Evolutionary conservation across 2,329 filamentous ascomycete species (phyloP), one percentile per base, ranked within the genome.

Genomic region (Emydomyces testavorans): DNA sequence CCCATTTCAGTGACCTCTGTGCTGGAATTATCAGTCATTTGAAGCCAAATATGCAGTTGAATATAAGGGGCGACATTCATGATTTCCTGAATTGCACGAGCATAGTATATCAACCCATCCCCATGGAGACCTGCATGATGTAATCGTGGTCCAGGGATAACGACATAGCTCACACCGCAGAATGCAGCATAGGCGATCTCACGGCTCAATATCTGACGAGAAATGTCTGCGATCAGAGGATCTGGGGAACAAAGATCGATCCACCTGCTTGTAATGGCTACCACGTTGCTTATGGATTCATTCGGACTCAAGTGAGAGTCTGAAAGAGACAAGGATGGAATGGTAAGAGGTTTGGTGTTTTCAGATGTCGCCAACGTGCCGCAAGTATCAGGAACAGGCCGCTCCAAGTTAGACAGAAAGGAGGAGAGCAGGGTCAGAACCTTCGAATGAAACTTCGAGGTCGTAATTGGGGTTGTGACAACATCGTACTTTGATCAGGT

Each of bases 101-200:
- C 85, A 71, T 88, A 98, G 58, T 88, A 85, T 0, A 82, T 68
- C 59, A 73, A 76, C 13, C 74, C 72, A 46, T 71, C 66, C 1
- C 66, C 65, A 52, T 68, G 60, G 41, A 64, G 55, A 35, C 72
- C 73, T 49, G 75, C 73, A 49, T 78, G 73, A 54, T 82, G 77
- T 11, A 78, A 68, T 54, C 77, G 76, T 2, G 92, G 92, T 0
- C 88, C 88, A 1, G 83, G 80, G 24, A 98, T 73, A 43, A 96
- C 71, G 50, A 96, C 74, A 65, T 84, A 93, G 48, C 81, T 80
- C 40, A 92, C 77, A 29, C 93, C 93, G 60, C 88, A 95, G 67
- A 96, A 98, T 53, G 87, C 89, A 54, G 93, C 92, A 67, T 95
- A 98, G 41, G 87, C 85, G 40, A 96, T 77, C 63, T 98, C 92